Evolutionary conservation across 495 filamentous ascomycete genomes (phyloP).

Genomic region (Pyronema omphalodes): DNA sequence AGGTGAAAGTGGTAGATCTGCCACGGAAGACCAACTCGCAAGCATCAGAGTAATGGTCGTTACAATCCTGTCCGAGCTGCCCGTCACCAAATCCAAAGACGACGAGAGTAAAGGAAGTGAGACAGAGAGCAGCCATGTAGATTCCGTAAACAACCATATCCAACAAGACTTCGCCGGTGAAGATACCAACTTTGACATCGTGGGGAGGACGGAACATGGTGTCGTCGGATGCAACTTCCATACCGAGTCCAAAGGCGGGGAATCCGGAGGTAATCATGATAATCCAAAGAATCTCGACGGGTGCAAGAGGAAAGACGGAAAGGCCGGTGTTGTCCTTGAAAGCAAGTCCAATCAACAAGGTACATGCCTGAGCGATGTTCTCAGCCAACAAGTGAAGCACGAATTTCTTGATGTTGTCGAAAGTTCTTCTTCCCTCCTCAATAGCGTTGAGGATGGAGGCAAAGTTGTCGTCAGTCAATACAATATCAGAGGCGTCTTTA

Average conservation of each 20-base stretch:
- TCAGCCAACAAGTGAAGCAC: conserved; percentile 53
- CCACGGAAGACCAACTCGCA: conserved; percentile 57
- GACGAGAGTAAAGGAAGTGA: conserved; percentile 45
- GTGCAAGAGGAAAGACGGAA: conserved; percentile 54
- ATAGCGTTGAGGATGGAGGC: conserved; percentile 55
- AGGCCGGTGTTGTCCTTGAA: conserved; percentile 47
- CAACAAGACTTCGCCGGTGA: conserved; percentile 46
- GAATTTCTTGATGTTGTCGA: conserved; percentile 67
- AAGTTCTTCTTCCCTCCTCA: conserved; percentile 52
- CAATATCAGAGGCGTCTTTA: conserved; percentile 59
- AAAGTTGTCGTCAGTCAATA: conserved; percentile 63
- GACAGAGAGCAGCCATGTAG: conserved; percentile 51
- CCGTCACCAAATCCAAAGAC: conserved; percentile 50
- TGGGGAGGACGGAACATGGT: conserved; percentile 51
- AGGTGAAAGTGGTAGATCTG: conserved; percentile 57
- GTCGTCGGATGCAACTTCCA: conserved; percentile 47
- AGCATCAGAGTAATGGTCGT: conserved; percentile 34
- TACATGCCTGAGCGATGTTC: conserved; percentile 52
- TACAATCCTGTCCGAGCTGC: conserved; percentile 42
- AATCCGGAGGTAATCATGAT: conserved; percentile 60
- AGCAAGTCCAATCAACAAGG: conserved; percentile 47
- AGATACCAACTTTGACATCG: conserved; percentile 45
- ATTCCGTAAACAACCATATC: conserved; percentile 54
- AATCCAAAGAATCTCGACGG: conserved; percentile 60
- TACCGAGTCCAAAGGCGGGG: conserved; percentile 57